Conservation (phyloP, 2,329 filamentous ascomycete genomes). For the Parastagonospora nodorum region DNA sequence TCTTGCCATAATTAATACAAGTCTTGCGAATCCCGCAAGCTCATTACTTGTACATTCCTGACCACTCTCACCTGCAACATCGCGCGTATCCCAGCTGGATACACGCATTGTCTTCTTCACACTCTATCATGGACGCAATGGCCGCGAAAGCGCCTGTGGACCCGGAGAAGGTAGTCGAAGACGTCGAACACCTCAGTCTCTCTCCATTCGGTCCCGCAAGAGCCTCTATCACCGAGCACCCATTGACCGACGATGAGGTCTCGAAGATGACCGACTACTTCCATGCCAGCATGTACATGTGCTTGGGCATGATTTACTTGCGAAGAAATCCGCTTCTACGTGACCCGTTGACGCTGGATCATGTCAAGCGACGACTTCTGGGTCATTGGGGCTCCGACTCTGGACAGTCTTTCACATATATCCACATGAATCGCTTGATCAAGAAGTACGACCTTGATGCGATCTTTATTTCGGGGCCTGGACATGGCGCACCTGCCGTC, state of each 20-base stretch:
- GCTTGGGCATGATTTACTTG: conserved; percentile 80
- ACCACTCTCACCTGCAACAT: too few relatives aligned
- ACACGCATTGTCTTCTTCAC: conserved; percentile 4
- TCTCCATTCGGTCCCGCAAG: conserved; percentile 68
- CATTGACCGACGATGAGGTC: conserved; percentile 69
- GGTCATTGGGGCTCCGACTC: conserved; percentile 81
- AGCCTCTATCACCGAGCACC: conserved; percentile 64
- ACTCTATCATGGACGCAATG: conserved; percentile 31
- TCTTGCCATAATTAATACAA: neutral
- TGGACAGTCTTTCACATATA: conserved; percentile 81
- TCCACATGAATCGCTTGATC: conserved; percentile 82
- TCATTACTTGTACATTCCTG: too few relatives aligned
- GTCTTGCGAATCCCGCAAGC: too few relatives aligned
- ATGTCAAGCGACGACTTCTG: conserved; percentile 74
- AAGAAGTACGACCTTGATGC: conserved; percentile 77
- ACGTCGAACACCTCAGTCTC: conserved; percentile 47
- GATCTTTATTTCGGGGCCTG: conserved; percentile 76
- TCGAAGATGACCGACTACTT: conserved; percentile 74
- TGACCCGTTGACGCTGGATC: conserved; percentile 69
- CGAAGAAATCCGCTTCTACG: conserved; percentile 73
- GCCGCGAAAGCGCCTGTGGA: conserved; percentile 23
- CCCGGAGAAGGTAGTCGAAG: conserved; percentile 31
- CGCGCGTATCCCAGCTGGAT: neutral
- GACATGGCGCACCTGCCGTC: conserved; percentile 77
- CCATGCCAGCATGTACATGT: conserved; percentile 74